Conservation (phyloP, 2,329 filamentous ascomycete species). For the Aspergillus hiratsukae region DNA sequence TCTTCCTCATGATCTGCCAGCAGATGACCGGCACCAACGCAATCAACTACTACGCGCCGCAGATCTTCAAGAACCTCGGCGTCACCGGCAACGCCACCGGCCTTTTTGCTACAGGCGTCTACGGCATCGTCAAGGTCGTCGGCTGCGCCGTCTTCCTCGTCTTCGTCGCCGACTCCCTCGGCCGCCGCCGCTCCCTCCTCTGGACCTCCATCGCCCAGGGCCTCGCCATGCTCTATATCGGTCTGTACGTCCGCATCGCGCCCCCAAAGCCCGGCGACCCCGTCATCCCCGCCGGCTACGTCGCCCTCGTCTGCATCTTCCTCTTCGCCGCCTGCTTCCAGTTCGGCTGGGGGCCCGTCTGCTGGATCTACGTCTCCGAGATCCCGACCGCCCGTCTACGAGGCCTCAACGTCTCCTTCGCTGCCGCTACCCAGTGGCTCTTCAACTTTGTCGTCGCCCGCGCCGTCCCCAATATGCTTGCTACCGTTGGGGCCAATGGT, state of each 20-base stretch:
- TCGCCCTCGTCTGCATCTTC: slow-evolving; percentile 67
- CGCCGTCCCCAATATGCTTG: slow-evolving; percentile 64
- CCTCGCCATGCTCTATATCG: slow-evolving; percentile 63
- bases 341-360: slow-evolving; percentile 66
- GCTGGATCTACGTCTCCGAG: slow-evolving; percentile 69
- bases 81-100: slow-evolving; percentile 53
- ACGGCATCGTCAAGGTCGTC: slow-evolving; percentile 66
- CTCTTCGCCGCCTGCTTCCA: slow-evolving; percentile 68
- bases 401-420: slow-evolving; percentile 64
- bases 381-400: slow-evolving; percentile 64
- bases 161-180: slow-evolving; percentile 65
- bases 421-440: slow-evolving; percentile 66
- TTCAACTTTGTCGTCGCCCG: slow-evolving; percentile 71
- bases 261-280: slow-evolving; percentile 47
- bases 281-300: slow-evolving; percentile 63
- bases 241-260: slow-evolving; percentile 56
- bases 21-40: slow-evolving; percentile 54
- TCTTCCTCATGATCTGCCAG: slow-evolving; percentile 52
- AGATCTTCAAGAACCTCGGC: slow-evolving; percentile 64
- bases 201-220: slow-evolving; percentile 63
- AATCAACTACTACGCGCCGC: slow-evolving; percentile 65
- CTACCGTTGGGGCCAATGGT: slow-evolving; percentile 46
- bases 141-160: slow-evolving; percentile 62
- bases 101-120: slow-evolving; percentile 69
- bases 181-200: slow-evolving; percentile 58